Percentiles rank a stretch among this genome's conserved stretches.
Evolutionary conservation across 495 filamentous ascomycete species (phyloP).

Genomic region (Trichocladium antarcticum): DNA sequence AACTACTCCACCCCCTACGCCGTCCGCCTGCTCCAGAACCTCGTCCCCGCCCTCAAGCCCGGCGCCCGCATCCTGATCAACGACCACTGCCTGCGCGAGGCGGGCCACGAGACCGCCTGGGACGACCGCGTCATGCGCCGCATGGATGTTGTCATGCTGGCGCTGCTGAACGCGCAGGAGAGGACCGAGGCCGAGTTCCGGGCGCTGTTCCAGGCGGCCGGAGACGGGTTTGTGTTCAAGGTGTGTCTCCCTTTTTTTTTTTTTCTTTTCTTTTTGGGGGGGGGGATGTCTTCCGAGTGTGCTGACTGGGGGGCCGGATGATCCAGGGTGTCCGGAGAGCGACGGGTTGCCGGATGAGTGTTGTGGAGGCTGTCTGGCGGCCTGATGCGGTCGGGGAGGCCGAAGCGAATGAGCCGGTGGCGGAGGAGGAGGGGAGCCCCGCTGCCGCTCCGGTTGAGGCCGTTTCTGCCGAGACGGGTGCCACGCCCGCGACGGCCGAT

Average conservation of each 20-base stretch:
- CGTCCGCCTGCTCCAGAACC: constrained; percentile 39
- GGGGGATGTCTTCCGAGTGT: neutral
- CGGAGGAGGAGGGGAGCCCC: neutral
- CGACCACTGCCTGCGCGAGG: constrained; percentile 40
- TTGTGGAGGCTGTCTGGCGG: constrained; percentile 43
- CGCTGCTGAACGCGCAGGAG: constrained; percentile 45
- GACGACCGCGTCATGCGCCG: constrained; percentile 43
- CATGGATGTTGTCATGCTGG: constrained; percentile 48
- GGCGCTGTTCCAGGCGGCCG: constrained; percentile 37
- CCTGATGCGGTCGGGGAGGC: constrained; percentile 13
- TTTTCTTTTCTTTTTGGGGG: neutral
- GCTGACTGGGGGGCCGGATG: neutral
- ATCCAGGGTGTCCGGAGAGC: constrained; percentile 31
- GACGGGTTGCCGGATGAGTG: constrained; percentile 38
- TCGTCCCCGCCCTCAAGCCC: constrained; percentile 46
- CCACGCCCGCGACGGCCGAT: neutral
- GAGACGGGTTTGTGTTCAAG: constrained; percentile 35
- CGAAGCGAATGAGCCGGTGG: neutral
- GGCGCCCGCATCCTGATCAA: constrained; percentile 44
- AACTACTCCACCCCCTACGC: constrained; percentile 50
- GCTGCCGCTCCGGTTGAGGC: too few species aligned
- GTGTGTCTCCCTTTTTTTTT: constrained; percentile 15
- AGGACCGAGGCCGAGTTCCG: constrained; percentile 39
- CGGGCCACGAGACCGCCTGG: constrained; percentile 33
- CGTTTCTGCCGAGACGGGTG: neutral